Evolutionary conservation across 2,329 filamentous ascomycete genomes (phyloP), one percentile per base, ranked within the genome.

Genomic region (Aspergillus tamarii): DNA sequence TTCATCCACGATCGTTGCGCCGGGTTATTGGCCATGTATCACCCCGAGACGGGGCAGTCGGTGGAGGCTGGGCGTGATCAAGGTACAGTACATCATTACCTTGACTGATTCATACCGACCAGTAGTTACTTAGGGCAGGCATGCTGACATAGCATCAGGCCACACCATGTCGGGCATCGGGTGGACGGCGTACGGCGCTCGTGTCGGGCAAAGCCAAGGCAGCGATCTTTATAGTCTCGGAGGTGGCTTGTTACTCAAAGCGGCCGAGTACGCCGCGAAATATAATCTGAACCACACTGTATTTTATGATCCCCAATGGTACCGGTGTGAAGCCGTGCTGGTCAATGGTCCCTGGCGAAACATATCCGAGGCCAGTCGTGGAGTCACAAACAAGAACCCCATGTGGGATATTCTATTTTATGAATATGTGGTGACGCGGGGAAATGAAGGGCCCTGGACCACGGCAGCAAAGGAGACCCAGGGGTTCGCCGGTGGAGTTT

Each of bases 51-150:
- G 0, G 80, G 79, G 2, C 78, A 82, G 53, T 63, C 63, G 11
- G 68, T 70, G 0, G 80, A 82, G 63, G 68, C 78, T 0, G 78
- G 79, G 0, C 73, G 79, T 6, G 80, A 81, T 59, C 79, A 81
- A 56, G 46, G 62, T 53, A 34, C 5, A 2, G 39, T 41, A 41
- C 39, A 16, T 30, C 21, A 11, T 48, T 26, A 19, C 21, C 21
- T 34, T 32, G 12, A n/a, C 23, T 14, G 4, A 23, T 23, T 26
- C 19, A 28, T 5, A 36, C 34, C 34, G 34, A 36, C 11, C n/a
- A 16, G 8, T 2, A 16, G 26, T 26, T 26, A 26, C 26, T 26
- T 26, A 3, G 8, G 26, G 23, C n/a, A 28, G 26, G 23, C 12
- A 50, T 5, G 52, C 56, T 50, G 43, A 45, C 41, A 26, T 26